These are phyloP conservation scores for Agrostemma githago DNA, from an alignment of 148 eudicot genomes.

Conservation along the genomic window DNA sequence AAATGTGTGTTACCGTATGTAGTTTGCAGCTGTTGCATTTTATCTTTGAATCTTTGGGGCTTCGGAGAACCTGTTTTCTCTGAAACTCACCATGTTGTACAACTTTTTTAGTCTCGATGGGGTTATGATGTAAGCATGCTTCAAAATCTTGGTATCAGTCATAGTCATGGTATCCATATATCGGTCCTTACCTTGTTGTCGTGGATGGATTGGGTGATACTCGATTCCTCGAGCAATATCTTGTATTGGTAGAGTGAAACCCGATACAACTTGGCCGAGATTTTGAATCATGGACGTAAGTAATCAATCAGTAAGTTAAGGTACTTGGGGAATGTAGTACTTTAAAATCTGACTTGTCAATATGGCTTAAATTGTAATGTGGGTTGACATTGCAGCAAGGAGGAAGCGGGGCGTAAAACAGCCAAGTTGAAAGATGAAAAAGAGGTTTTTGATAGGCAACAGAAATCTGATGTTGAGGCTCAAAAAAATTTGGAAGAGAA, in stretches of 20 bases:
- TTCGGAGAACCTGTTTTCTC: too few species aligned
- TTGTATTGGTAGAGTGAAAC: too few species aligned
- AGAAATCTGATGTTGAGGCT: constrained; percentile 75
- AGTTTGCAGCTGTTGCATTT: neutral
- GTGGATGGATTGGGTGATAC: too few species aligned
- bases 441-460: constrained; percentile 92
- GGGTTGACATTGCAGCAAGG: constrained; percentile 65
- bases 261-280: too few species aligned
- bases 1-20: neutral
- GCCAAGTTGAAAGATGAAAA: constrained; percentile 82
- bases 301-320: neutral
- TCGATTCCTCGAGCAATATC: too few species aligned
- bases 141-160: too few species aligned
- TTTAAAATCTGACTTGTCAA: constrained; percentile 3
- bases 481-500: constrained; percentile 83
- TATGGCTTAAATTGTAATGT: neutral
- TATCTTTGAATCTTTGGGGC: neutral
- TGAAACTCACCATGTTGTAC: too few species aligned
- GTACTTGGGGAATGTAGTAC: neutral
- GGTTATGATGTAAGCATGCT: too few species aligned
- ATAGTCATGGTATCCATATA: too few species aligned
- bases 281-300: neutral
- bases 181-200: too few species aligned
- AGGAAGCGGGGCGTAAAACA: constrained; percentile 89
- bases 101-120: too few species aligned